These are phyloP conservation scores for Chlamydomonas applanata DNA, from an alignment of 139 green algal species.

Conservation along the genomic window DNA sequence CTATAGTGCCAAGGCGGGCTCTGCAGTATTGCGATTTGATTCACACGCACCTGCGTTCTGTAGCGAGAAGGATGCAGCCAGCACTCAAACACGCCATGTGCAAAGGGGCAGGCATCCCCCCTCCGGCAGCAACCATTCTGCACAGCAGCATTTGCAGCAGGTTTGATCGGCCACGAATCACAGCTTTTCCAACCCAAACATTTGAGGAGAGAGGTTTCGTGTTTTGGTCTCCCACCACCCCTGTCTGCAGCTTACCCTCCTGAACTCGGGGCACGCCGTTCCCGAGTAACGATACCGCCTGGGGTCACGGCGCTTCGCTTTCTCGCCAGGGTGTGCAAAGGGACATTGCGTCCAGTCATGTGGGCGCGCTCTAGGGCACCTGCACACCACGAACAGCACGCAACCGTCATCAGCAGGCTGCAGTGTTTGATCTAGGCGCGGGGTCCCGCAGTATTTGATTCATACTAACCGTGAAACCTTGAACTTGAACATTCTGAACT, in stretches of 20 bases:
- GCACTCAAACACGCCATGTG: conserved; percentile 97
- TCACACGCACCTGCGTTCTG: conserved; percentile 63
- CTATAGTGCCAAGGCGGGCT: background rate
- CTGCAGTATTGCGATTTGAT: background rate
- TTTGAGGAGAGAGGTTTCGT: background rate
- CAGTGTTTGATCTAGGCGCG: background rate
- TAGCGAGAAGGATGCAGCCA: conserved; percentile 96
- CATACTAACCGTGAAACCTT: conserved; percentile 52
- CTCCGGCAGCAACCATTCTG: conserved; percentile 79
- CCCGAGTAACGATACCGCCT: conserved; percentile 83
- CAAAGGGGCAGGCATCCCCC: conserved; percentile 87
- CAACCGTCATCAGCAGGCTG: background rate
- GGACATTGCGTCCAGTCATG: conserved; percentile 93
- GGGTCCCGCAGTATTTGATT: background rate
- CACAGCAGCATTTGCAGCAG: too few relatives aligned
- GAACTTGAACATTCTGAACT: conserved; percentile 84
- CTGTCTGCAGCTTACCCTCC: conserved; percentile 49
- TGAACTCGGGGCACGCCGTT: conserved; percentile 90
- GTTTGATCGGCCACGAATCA: too few relatives aligned
- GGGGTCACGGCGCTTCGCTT: conserved; percentile 88
- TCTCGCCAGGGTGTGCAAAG: conserved; percentile 95
- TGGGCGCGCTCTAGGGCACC: conserved; percentile 64
- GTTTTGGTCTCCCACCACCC: too few relatives aligned
- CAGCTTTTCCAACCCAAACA: background rate
- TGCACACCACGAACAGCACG: conserved; percentile 41